Base-by-base conservation (phyloP, 176 grass and related monocot species). In the Bromus sterilis region DNA sequence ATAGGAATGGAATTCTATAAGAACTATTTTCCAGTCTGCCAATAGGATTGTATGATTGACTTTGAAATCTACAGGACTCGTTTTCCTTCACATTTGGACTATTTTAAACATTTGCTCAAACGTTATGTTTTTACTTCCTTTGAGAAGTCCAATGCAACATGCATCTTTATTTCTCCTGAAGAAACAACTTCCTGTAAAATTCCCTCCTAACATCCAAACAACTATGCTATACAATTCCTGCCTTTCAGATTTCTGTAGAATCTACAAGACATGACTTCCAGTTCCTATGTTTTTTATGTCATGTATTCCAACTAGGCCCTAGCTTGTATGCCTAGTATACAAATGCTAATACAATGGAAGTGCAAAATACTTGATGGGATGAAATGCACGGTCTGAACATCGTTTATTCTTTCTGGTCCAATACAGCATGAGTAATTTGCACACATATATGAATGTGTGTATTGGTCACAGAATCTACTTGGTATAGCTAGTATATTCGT, bases 401-500 rank as follows among this genome's bases (percentile, higher is more conserved):
- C 5, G 4, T 70, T 70, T 77, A 24, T 39, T 60, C 51, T 81
- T 49, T 82, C 10, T 37, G 40, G 40, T n/a, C 53, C 14, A 60
- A 11, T 41, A 37, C 64, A 78, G 37, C 28, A 39, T 60, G 18
- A 70, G 37, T 14, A 66, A 80, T 21, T 71, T 72, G 41, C 20
- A 72, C 9, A 3, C n/a, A 10, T 53, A 41, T 56, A 55, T 66
- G 82, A 46, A 75, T 51, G 18, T 25, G 16, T 71, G 36, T 16
- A 43, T 48, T 70, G 63, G 32, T 30, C 53, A 77, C 55, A 21
- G 33, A 56, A 66, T 71, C 1, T 65, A 78, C 39, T 51, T 53
- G 20, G 20, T 53, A 21, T 84, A 58, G 32, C 88, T 80, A 98
- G 76, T 93, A 95, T 59, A 98, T 90, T 80, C 96, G 85, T 77